Evolutionary conservation across 108 stramenopile species (phyloP).

Genomic region (Chaetoceros tenuissimus): DNA sequence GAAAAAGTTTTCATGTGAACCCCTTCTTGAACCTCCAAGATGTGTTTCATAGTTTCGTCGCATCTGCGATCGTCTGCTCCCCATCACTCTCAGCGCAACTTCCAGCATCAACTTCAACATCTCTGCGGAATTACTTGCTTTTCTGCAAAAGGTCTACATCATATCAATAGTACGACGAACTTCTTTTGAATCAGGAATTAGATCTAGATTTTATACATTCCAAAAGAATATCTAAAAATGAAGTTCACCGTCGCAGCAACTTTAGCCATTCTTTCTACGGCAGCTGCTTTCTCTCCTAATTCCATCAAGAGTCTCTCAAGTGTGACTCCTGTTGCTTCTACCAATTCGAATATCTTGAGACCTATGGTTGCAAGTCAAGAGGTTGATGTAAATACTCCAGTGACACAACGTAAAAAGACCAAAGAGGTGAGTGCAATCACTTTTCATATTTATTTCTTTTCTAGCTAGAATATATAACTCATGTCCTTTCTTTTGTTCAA

Average conservation of each 20-base stretch:
- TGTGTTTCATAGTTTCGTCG: no score
- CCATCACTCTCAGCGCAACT: no score
- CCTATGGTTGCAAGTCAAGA: neutral
- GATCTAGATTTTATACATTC: no score
- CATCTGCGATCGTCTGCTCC: no score
- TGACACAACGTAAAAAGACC: neutral
- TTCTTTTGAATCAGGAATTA: no score
- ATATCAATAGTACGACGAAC: no score
- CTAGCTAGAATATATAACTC: constrained; percentile 1
- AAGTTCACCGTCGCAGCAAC: neutral
- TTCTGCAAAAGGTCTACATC: no score
- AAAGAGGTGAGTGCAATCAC: neutral
- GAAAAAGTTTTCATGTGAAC: no score
- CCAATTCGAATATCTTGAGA: neutral
- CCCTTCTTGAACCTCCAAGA: no score
- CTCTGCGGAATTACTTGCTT: no score
- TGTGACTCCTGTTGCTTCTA: neutral
- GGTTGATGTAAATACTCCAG: neutral
- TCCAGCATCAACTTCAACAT: no score
- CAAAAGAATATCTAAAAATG: no score
- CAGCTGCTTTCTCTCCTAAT: neutral
- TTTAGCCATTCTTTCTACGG: neutral
- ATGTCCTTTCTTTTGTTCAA: neutral
- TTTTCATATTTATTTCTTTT: neutral
- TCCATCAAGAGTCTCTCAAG: neutral